Evolutionary conservation across 257 asterid species (phyloP), one percentile per base, ranked within the genome.

Genomic region (Eustoma russellianum): DNA sequence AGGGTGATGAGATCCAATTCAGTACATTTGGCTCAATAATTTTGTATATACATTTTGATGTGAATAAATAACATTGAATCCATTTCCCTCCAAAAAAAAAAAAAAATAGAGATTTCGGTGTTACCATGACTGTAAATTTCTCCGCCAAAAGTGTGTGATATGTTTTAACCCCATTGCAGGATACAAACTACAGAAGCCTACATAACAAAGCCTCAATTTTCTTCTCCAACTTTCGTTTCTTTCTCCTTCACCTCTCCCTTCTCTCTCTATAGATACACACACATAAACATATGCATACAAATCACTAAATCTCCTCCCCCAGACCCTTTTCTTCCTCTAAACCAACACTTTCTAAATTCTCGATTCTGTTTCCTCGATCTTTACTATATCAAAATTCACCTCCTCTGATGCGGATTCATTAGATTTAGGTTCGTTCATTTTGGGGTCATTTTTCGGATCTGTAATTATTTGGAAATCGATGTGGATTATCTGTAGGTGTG

Each of bases 251-350:
- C 18, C 38, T 17, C 33, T n/a, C 49, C 50, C 46, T 12, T 33
- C 44, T 57, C 41, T 57, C 54, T 52, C 6, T 14, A 38, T 5
- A 55, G 24, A 48, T 33, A 40, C 16, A 40, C 15, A 63, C 55
- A 64, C 56, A 64, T 28, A 66, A 33, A 68, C 45, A 75, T 41
- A 73, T 50, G 50, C 53, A 47, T 38, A 40, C 56, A 66, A 60
- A 73, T 34, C 70, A 63, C 53, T 74, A 71, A 68, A 78, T 74
- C 79, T 71, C 76, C 62, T 61, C 49, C 71, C 66, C 59, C 59
- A 67, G 63, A 71, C 76, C 66, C 71, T 24, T 12, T 9, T 9
- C 66, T 14, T 6, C 52, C 17, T 33, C 60, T 13, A 30, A 14
- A 1, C 12, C 33, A 30, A 54, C 35, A 44, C 60, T 24, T 45